Conservation (phyloP, 192 early-diverging fungal species). For the Dissophora globulifera region DNA sequence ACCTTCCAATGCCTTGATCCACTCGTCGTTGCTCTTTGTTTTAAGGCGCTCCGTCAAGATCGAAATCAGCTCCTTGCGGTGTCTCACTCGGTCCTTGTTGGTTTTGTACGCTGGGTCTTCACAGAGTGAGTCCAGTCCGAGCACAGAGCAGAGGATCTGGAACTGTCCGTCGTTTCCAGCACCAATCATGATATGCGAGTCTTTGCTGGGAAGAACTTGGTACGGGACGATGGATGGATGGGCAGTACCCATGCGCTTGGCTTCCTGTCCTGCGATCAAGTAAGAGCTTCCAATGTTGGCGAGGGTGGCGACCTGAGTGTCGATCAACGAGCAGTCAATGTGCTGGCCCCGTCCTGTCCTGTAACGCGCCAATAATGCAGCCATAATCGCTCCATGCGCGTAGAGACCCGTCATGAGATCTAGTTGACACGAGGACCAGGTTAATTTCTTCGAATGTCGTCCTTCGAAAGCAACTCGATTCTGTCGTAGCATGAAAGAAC, state of each 20-base stretch:
- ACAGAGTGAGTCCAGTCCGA: slow-evolving; percentile 63
- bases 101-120: slow-evolving; percentile 65
- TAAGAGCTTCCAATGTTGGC: slow-evolving; percentile 93
- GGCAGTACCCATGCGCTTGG: slow-evolving; percentile 83
- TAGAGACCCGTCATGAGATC: slow-evolving; percentile 81
- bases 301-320: slow-evolving; percentile 86
- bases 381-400: slow-evolving; percentile 90
- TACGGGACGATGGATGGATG: slow-evolving; percentile 96
- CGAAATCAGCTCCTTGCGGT: slow-evolving; percentile 72
- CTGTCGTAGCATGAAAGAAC: too few relatives aligned
- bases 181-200: slow-evolving; percentile 88
- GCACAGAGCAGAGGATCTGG: slow-evolving; percentile 64
- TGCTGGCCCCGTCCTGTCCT: slow-evolving; percentile 76
- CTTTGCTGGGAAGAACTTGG: slow-evolving; percentile 80
- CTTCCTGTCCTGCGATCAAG: slow-evolving; percentile 85
- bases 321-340: slow-evolving; percentile 89
- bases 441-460: too few relatives aligned
- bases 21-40: slow-evolving; percentile 63
- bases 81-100: slow-evolving; percentile 78
- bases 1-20: slow-evolving; percentile 72
- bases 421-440: slow-evolving; percentile 1
- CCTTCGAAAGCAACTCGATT: too few relatives aligned
- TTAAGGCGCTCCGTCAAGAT: slow-evolving; percentile 66
- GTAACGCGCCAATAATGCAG: slow-evolving; percentile 78
- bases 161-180: slow-evolving; percentile 93